A percentile compares a stretch with the other conserved stretches of the same genome.
Conservation (phyloP, 1,284 basidiomycete genomes). For the Apiotrichum akiyoshidainum region DNA sequence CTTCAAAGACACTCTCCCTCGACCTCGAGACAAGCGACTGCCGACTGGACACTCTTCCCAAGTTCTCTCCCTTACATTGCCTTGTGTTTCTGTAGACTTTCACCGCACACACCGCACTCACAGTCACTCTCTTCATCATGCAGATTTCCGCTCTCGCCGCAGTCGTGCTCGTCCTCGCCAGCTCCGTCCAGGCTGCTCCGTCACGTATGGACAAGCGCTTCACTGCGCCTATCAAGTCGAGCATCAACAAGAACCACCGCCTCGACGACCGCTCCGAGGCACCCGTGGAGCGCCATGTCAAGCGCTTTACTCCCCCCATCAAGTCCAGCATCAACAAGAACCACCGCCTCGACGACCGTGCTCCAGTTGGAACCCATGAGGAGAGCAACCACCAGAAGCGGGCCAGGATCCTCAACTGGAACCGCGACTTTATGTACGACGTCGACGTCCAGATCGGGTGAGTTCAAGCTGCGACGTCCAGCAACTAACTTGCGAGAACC, state of each 20-base stretch:
- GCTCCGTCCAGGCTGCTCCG: not conserved
- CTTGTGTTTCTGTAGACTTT: not conserved
- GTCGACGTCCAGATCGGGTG: not conserved
- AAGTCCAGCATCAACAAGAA: too few relatives aligned
- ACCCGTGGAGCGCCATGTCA: not conserved
- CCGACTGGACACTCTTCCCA: too few relatives aligned
- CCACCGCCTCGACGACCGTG: too few relatives aligned
- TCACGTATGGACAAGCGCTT: not conserved
- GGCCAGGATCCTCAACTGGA: not conserved
- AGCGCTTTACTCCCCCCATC: too few relatives aligned
- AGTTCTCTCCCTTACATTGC: too few relatives aligned
- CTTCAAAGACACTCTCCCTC: not conserved
- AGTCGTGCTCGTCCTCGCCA: not conserved
- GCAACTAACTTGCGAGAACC: not conserved
- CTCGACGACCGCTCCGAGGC: too few relatives aligned
- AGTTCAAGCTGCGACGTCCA: not conserved
- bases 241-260: not conserved
- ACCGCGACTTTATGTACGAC: slow-evolving; percentile 1
- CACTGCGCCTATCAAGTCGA: not conserved
- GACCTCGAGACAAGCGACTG: too few relatives aligned
- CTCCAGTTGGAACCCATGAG: too few relatives aligned
- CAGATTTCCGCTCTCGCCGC: not conserved
- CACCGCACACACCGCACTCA: not conserved
- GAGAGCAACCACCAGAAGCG: not conserved
- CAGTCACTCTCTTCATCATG: not conserved